Base-by-base conservation (phyloP, 2,329 filamentous ascomycete species). In the Knufia fluminis region DNA sequence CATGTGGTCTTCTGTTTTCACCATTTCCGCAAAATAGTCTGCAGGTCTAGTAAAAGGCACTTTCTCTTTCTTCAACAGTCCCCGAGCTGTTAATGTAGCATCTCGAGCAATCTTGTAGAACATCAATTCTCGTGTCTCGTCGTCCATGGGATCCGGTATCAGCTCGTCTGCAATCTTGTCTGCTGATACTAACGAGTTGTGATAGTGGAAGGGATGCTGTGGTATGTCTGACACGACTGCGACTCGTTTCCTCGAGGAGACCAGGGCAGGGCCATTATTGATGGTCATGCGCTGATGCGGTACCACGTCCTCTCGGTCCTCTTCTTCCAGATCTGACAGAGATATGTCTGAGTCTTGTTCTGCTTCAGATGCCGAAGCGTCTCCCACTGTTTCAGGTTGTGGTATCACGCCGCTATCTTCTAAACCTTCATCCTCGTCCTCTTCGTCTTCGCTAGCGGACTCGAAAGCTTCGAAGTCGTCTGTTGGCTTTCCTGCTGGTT, bases 11-110 rank as follows among this genome's bases (percentile, higher is more conserved):
- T 98, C 92, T 62, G 84, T 87, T 79, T 97, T 97, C 62, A 96
- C 83, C 90, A 97, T 98, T 75, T 98, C 92, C 39, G 92, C 92
- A 61, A 98, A 98, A 72, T 94, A 98, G 71, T 98, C 92, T 49
- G 80, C 83, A 2, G 92, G 92, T 8, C 92, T 79, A 23, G 87
- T 84, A 70, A 98, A 98, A 4, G 86, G 79, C 1, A 91, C 77
- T 7, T 84, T 84, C 67, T 96, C 91, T 55, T 84, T 82, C 63
- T 86, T 84, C 20, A 98, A 76, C 54, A 82, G 72, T n/a, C 72
- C 67, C 49, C 91, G 84, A 2, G 80, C 92, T 52, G 79, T 71
- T 56, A 82, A 79, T 3, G 84, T 88, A 1, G 88, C 88, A 31
- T 86, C 81, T 33, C 94, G 79, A 42, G 85, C 85, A 71, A 97